These are phyloP conservation scores for Stemphylium beticola DNA, from an alignment of 2,329 filamentous ascomycete genomes.

Conservation along the genomic window DNA sequence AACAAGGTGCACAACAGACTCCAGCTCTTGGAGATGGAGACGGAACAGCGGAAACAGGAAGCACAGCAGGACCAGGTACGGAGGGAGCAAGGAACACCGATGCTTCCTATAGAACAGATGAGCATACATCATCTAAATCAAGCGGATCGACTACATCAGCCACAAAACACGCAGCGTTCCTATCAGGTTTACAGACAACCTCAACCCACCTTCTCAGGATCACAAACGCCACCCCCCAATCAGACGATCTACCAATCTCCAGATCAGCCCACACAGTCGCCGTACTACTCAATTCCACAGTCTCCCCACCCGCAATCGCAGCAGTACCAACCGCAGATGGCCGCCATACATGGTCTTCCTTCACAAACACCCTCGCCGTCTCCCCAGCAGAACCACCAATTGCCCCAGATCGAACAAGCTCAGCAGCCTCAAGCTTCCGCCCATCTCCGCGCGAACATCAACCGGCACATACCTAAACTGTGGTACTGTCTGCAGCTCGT, in stretches of 20 bases:
- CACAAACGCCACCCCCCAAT: background rate
- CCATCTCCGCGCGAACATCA: slow-evolving; percentile 2
- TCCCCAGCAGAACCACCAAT: background rate
- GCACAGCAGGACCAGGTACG: background rate
- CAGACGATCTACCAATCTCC: background rate
- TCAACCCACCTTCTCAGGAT: background rate
- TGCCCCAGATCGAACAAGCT: background rate
- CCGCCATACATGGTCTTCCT: background rate
- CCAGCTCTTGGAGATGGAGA: background rate
- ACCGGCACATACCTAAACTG: background rate
- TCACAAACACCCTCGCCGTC: background rate
- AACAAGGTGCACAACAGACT: background rate
- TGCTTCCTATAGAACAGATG: too few relatives aligned
- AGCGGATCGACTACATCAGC: too few relatives aligned
- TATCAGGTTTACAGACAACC: too few relatives aligned
- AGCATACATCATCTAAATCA: too few relatives aligned
- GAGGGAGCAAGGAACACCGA: background rate
- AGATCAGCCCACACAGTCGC: background rate
- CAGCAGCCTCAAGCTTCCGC: background rate
- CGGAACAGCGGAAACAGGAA: background rate
- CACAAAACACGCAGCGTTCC: too few relatives aligned
- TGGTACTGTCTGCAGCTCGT: slow-evolving; percentile 1
- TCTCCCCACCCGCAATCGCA: background rate
- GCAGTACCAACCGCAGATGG: background rate
- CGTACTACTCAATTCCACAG: background rate